Evolutionary conservation across 2,329 filamentous ascomycete genomes (phyloP).

Genomic region (Mycocentrospora acerina): DNA sequence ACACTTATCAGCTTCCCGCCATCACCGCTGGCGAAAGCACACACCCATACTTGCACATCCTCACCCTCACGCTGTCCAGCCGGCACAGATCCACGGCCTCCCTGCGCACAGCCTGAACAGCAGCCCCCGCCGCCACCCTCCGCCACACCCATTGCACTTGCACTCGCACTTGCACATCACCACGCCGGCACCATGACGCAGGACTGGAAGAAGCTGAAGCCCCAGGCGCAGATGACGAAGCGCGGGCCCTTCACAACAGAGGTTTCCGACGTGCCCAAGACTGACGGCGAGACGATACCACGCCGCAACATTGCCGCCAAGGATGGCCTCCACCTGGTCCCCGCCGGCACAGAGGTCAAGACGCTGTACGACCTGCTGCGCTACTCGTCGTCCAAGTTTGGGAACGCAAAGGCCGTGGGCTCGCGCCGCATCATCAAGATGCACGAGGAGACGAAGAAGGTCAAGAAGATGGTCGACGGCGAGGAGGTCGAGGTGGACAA

Average conservation of each 20-base stretch:
- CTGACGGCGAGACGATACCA: slow-evolving; percentile 81
- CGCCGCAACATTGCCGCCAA: slow-evolving; percentile 72
- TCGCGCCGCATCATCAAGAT: slow-evolving; percentile 72
- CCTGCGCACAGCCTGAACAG: slow-evolving; percentile 21
- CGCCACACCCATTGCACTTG: slow-evolving; percentile 15
- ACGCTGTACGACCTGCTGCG: slow-evolving; percentile 80
- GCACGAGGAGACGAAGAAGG: slow-evolving; percentile 83
- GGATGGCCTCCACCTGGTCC: slow-evolving; percentile 66
- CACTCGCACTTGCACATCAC: slow-evolving; percentile 3
- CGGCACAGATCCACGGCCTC: slow-evolving; percentile 8
- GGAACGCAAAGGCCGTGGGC: slow-evolving; percentile 59
- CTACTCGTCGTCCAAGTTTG: slow-evolving; percentile 61
- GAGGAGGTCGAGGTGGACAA: slow-evolving; percentile 79
- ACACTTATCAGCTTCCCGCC: slow-evolving; percentile 1
- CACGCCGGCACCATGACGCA: slow-evolving; percentile 31
- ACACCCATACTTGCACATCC: too few species aligned
- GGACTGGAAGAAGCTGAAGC: slow-evolving; percentile 51
- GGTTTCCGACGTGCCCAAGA: slow-evolving; percentile 65
- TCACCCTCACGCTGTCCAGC: too few species aligned
- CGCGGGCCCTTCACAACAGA: slow-evolving; percentile 76
- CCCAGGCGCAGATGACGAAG: slow-evolving; percentile 54
- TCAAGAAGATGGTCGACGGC: slow-evolving; percentile 85
- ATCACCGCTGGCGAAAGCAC: slow-evolving; percentile 4
- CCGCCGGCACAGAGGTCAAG: slow-evolving; percentile 64
- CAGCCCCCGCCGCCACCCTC: slow-evolving; percentile 5